Base-by-base conservation (phyloP, 2,329 filamentous ascomycete species). In the Fusarium chaquense region DNA sequence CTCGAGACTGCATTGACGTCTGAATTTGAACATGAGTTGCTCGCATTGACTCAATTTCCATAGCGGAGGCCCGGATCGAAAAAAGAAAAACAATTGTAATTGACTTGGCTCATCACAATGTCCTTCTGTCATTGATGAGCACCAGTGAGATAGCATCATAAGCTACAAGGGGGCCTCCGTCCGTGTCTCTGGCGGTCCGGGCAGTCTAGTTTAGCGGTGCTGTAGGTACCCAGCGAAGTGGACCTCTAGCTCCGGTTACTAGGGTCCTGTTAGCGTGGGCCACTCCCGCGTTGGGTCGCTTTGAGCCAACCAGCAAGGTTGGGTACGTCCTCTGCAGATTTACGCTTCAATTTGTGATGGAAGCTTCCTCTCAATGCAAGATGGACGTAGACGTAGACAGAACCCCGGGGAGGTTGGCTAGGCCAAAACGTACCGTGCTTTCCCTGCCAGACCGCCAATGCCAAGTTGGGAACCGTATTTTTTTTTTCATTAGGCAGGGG, bases 361-460 rank as follows among this genome's bases (percentile, higher is more conserved):
- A 44, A 67, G 52, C 50, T 69, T 65, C 54, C 41, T 65, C 46
- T 43, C 16, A 40, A 43, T 63, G 44, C 35, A 52, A 61, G 43
- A 60, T 51, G 13, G 33, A 41, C 33, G 33, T 35, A 62, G 52
- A 55, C 30, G 55, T 52, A 52, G 36, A 38, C 44, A 61, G 33
- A 54, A 54, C 54, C 24, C 18, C 10, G 44, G 58, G 45, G 36
- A 32, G 26, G 24, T 41, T 28, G 49, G 24, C 49, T 33, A 40
- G 49, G 49, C 57, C 55, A 58, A 62, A 36, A 44, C 40, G 50
- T 70, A 44, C 62, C 57, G 56, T 70, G 45, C 63, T 58, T 72
- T 54, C 66, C 62, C 47, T 72, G 65, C 52, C 53, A 67, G 66
- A 72, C 69, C 65, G 69, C 69, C 58, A 61, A 58, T 67, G 53